phyloP scores from a whole-genome alignment of 495 filamentous ascomycete species.

The Daldinia caldariorum region DNA sequence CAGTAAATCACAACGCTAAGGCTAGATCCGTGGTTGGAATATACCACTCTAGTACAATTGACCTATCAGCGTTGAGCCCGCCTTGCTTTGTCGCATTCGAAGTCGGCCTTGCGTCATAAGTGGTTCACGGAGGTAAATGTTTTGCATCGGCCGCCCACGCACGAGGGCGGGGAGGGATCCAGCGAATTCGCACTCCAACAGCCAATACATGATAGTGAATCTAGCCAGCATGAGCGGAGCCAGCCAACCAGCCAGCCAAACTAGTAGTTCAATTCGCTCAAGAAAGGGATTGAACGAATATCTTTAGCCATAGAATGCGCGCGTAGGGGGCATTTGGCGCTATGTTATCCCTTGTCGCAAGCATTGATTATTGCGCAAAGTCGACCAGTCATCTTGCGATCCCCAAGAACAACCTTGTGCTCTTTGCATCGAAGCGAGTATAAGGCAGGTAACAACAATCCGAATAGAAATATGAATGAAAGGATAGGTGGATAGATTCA shows the following conservation, averaged over 20 bases:
- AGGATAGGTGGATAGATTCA: constrained; percentile 8
- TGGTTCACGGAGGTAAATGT: constrained; percentile 39
- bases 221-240: constrained; percentile 18
- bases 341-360: constrained; percentile 8
- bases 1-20: not conserved
- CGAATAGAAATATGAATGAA: constrained; percentile 1
- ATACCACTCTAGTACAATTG: constrained; percentile 38
- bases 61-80: constrained; percentile 41
- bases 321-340: not conserved
- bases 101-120: constrained; percentile 44
- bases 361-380: constrained; percentile 10
- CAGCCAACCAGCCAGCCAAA: constrained; percentile 6
- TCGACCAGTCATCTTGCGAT: constrained; percentile 7
- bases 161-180: constrained; percentile 17
- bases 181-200: constrained; percentile 15
- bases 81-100: constrained; percentile 32
- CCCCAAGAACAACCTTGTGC: constrained; percentile 24
- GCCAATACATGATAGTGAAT: constrained; percentile 22
- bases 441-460: not conserved
- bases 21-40: constrained; percentile 26
- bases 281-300: not conserved
- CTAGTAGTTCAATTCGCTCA: constrained; percentile 3
- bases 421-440: constrained; percentile 25
- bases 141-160: constrained; percentile 27
- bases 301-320: not conserved